phyloP scores from a whole-genome alignment of 306 rosid genomes.

The Sindora glabra region DNA sequence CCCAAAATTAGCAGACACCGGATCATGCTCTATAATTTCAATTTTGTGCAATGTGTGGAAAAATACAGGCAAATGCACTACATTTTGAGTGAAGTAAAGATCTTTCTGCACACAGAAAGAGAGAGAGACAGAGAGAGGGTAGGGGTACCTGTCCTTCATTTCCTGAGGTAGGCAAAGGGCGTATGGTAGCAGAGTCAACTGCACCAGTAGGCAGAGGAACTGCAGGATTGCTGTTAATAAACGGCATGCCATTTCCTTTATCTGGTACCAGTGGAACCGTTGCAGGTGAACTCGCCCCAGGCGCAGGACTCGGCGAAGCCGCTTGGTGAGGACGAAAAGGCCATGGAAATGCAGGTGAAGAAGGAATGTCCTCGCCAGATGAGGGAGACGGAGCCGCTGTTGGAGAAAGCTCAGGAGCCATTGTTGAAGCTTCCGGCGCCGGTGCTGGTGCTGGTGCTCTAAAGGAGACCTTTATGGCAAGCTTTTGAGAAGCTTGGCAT shows the following conservation, averaged over 20 bases:
- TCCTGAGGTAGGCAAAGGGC: slow-evolving; percentile 62
- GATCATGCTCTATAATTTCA: background rate
- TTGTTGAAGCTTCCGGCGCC: slow-evolving; percentile 15
- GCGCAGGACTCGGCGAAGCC: slow-evolving; percentile 42
- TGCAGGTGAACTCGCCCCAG: slow-evolving; percentile 35
- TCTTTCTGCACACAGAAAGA: background rate
- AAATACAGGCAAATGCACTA: background rate
- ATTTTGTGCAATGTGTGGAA: background rate
- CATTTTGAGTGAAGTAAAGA: slow-evolving; percentile 5
- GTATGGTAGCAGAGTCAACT: slow-evolving; percentile 91
- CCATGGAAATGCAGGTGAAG: slow-evolving; percentile 69
- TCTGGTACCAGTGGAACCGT: slow-evolving; percentile 51
- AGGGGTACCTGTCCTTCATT: slow-evolving; percentile 44
- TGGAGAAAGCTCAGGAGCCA: slow-evolving; percentile 43
- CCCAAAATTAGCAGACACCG: background rate
- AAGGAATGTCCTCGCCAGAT: slow-evolving; percentile 46
- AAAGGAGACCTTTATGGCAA: slow-evolving; percentile 58
- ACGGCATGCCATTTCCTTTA: slow-evolving; percentile 61
- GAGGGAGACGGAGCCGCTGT: slow-evolving; percentile 42
- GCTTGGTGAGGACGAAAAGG: slow-evolving; percentile 70
- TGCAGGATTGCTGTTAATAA: slow-evolving; percentile 93
- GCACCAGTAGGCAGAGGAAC: slow-evolving; percentile 95
- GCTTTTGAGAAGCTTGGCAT: slow-evolving; percentile 60
- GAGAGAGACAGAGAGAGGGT: background rate
- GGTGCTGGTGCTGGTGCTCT: slow-evolving; percentile 10